Percentiles rank a stretch among this genome's conserved stretches.
These are phyloP conservation scores for Juglanconis oblonga DNA, from an alignment of 2,329 filamentous ascomycete species.

Conservation along the genomic window DNA sequence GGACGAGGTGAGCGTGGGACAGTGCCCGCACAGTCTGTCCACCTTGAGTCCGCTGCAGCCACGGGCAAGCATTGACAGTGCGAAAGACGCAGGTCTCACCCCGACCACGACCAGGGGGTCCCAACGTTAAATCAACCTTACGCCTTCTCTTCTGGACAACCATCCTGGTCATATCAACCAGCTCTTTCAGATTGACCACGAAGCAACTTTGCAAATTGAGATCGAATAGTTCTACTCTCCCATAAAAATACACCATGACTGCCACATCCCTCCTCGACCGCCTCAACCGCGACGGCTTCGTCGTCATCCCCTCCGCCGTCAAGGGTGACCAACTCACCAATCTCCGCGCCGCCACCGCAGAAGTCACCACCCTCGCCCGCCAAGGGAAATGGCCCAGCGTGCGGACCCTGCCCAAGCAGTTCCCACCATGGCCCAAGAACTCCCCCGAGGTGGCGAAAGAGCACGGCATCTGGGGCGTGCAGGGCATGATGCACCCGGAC, in stretches of 20 bases:
- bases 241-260: background rate
- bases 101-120: background rate
- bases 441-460: slow-evolving; percentile 31
- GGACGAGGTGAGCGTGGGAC: background rate
- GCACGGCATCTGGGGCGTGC: slow-evolving; percentile 68
- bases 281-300: slow-evolving; percentile 46
- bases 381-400: slow-evolving; percentile 76
- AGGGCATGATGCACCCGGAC: slow-evolving; percentile 20
- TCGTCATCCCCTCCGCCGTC: slow-evolving; percentile 66
- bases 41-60: background rate
- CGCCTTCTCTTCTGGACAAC: background rate
- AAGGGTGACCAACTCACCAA: slow-evolving; percentile 48
- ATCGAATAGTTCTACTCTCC: background rate
- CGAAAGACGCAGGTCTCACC: background rate
- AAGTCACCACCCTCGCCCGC: slow-evolving; percentile 60
- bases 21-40: background rate
- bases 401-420: slow-evolving; percentile 84
- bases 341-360: slow-evolving; percentile 58
- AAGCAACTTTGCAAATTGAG: background rate
- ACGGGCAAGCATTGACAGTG: background rate
- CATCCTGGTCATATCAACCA: background rate
- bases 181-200: background rate
- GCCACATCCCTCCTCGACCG: slow-evolving; percentile 14
- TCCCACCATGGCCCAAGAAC: slow-evolving; percentile 68
- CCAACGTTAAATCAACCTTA: slow-evolving; percentile 14